Base-by-base conservation (phyloP, 371 early-diverging fungal species). In the Lichtheimia corymbifera region DNA sequence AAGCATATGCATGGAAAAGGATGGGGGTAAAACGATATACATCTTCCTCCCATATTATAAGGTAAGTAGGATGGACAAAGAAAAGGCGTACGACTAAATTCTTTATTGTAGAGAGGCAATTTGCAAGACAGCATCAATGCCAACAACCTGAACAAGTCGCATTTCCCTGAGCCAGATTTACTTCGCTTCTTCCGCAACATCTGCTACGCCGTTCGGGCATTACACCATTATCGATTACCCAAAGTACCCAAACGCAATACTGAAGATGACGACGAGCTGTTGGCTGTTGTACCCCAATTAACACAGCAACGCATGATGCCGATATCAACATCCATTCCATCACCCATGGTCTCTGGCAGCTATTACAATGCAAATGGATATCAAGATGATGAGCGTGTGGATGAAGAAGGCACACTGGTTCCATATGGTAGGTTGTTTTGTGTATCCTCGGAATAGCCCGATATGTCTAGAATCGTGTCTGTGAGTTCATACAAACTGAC, bases 41-140 rank as follows among this genome's bases (percentile, higher is more conserved):
- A 80, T 86, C 4, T 86, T 87, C 62, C 63, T 86, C 40, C 86
- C 86, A 22, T 88, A 84, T 58, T 86, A 81, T 61, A 82, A 87
- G 67, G 77, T 79, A 68, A 44, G 5, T 5, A 1, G 5, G 13
- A 3, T 17, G 18, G 53, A 50, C n/a, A 56, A 56, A 49, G 43
- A 28, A 27, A 40, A 35, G 13, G 30, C 11, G 43, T 6, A 40
- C n/a, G 13, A 15, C 15, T 17, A 40, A 40, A 11, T 43, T 11
- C 44, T 55, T 27, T 43, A 22, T 22, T 43, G 50, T 62, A 82
- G 73, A 70, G 70, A 22, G 87, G 86, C 30, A 86, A 77, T 28
- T 62, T 88, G 4, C 72, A 84, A 66, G 90, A 90, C 43, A 77
- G 79, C 24, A 83, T 86, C 49, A 72, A 77, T 63, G 74, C 76